These are phyloP conservation scores for Salix viminalis DNA, from an alignment of 345 rosid genomes.

Conservation along the genomic window DNA sequence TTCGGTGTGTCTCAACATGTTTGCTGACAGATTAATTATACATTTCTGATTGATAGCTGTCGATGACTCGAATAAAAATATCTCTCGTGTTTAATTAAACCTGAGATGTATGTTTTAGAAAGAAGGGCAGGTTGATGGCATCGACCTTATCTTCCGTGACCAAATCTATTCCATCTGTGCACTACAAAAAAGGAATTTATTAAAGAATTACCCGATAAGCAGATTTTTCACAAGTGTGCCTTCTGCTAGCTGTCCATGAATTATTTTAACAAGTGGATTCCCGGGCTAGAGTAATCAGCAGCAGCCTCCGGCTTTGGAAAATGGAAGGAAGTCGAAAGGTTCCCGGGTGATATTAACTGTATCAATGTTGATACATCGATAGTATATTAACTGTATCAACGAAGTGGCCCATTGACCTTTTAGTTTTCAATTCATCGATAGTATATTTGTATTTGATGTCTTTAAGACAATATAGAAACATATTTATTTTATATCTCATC, in stretches of 20 bases:
- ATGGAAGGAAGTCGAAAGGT: not conserved
- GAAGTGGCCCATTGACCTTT: too few species aligned
- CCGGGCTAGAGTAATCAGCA: not conserved
- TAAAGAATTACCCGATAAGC: not conserved
- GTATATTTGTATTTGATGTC: too few species aligned
- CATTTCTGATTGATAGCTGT: too few species aligned
- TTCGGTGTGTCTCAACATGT: too few species aligned
- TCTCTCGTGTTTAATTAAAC: constrained; percentile 50
- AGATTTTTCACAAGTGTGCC: not conserved
- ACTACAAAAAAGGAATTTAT: constrained; percentile 27
- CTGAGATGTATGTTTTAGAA: constrained; percentile 68
- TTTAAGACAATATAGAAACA: too few species aligned
- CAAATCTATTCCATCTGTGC: constrained; percentile 56
- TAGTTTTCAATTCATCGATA: too few species aligned
- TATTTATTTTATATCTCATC: too few species aligned
- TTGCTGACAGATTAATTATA: too few species aligned
- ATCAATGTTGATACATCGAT: too few species aligned
- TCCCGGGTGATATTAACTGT: not conserved
- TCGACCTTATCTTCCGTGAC: constrained; percentile 87
- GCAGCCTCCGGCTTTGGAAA: not conserved
- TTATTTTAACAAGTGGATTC: not conserved
- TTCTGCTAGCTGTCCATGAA: not conserved
- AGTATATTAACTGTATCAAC: too few species aligned
- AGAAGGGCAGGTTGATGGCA: constrained; percentile 93
- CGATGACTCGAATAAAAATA: too few species aligned